Evolutionary conservation across 352 stramenopile species (phyloP), one percentile per base, ranked within the genome.

Genomic region (Phytophthora ohioensis): DNA sequence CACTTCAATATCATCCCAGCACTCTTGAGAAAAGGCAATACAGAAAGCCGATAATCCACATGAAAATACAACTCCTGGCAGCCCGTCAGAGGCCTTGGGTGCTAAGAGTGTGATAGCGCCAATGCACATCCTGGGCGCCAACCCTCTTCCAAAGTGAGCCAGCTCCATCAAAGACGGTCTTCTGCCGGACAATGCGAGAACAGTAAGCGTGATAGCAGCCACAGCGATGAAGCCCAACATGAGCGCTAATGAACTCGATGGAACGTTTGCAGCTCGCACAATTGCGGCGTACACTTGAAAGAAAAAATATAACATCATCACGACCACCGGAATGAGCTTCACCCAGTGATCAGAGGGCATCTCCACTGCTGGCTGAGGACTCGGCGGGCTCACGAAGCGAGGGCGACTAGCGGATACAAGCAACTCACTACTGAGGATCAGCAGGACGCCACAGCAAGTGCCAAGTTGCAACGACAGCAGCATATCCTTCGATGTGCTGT

Each of bases 311-410:
- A 86, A 47, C 64, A 90, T 77, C 79, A 91, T 91, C 17, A 88
- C 81, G 8, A 84, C 67, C 31, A 89, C 54, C 3, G 88, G 86
- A 34, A 89, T 68, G 10, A 94, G 51, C 64, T 95, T 95, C 42
- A 94, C 79, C 86, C 85, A 95, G 69, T 95, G 84, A 35, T 94
- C 84, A 8, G 73, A 70, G 1, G 79, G 85, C 45, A 91, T 79
- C 47, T 82, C 77, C 27, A 85, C 73, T 13, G 76, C 73, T 15
- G 67, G 56, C 10, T 82, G 64, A 6, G 58, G 65, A 34, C 64
- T 81, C 5, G 69, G 59, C 12, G 63, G 67, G 6, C 58, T 67
- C 6, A 73, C 46, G 32, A 73, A 76, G 4, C 38, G 60, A 5
- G 65, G 53, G 3, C 64, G 36, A 32, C 57, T 73, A 10, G 60